A percentile compares a stretch with the other conserved stretches of the same genome.
phyloP scores from a whole-genome alignment of 177 flowering plant species.

The Vitis hybrid region DNA sequence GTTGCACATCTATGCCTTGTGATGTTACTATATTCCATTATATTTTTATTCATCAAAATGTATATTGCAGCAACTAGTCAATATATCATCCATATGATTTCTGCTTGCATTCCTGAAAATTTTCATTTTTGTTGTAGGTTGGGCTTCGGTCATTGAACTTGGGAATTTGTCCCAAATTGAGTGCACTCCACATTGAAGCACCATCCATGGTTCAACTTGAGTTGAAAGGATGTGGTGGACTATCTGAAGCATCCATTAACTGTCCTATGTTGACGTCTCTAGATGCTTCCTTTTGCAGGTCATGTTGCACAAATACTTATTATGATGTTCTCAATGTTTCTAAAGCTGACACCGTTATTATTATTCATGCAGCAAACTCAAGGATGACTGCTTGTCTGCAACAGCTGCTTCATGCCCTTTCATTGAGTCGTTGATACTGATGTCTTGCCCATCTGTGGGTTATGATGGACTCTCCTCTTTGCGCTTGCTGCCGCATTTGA shows the following conservation, averaged over 20 bases:
- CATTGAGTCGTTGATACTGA: slow-evolving; percentile 76
- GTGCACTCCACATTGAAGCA: slow-evolving; percentile 65
- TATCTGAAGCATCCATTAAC: slow-evolving; percentile 70
- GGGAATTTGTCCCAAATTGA: slow-evolving; percentile 95
- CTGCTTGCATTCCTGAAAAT: not conserved
- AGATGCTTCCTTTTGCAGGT: slow-evolving; percentile 99
- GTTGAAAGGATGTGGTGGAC: slow-evolving; percentile 94
- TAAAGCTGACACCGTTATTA: slow-evolving; percentile 7
- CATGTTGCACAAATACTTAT: slow-evolving; percentile 14
- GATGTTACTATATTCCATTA: no score
- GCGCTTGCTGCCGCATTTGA: slow-evolving; percentile 57
- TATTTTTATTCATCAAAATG: no score
- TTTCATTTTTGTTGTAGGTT: slow-evolving; percentile 48
- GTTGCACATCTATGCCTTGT: no score
- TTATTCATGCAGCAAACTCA: slow-evolving; percentile 69
- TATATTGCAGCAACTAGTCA: no score
- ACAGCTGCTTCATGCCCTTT: slow-evolving; percentile 74
- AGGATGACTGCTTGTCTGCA: slow-evolving; percentile 86
- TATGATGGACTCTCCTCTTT: slow-evolving; percentile 79
- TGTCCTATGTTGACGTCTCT: slow-evolving; percentile 87
- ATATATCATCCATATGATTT: no score
- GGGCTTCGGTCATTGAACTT: slow-evolving; percentile 84
- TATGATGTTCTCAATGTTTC: not conserved
- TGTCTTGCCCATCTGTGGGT: slow-evolving; percentile 94
- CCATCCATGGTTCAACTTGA: slow-evolving; percentile 74